Evolutionary conservation across 345 rosid genomes (phyloP).

Genomic region (Lepidium sativum): DNA sequence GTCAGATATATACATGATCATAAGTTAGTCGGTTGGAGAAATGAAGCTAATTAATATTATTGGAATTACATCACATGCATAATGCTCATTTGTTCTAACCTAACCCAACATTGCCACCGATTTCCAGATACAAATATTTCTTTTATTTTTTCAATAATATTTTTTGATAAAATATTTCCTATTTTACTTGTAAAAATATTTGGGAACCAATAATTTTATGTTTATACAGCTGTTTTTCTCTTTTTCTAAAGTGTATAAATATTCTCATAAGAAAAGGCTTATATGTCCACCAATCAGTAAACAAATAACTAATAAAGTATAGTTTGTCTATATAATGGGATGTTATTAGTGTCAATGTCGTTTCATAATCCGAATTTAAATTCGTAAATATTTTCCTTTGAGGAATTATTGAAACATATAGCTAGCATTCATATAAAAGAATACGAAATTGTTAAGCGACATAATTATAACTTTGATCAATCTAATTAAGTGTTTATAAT

Average conservation of each 20-base stretch:
- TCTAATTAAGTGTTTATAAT: background rate
- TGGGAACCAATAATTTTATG: background rate
- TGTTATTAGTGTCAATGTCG: background rate
- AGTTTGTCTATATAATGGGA: background rate
- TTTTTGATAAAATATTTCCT: too few species aligned
- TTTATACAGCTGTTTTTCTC: background rate
- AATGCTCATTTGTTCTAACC: background rate
- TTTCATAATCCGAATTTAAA: too few species aligned
- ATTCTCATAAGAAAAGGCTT: background rate
- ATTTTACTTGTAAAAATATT: background rate
- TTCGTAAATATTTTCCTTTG: too few species aligned
- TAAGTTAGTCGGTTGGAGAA: background rate
- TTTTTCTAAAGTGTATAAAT: background rate
- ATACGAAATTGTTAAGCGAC: too few species aligned
- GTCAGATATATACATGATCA: background rate
- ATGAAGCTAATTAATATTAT: conserved; percentile 1
- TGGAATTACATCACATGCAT: conserved; percentile 14
- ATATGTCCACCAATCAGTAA: background rate
- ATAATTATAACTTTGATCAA: background rate
- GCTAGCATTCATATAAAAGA: too few species aligned
- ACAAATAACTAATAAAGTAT: too few species aligned
- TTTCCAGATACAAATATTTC: background rate
- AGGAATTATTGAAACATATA: too few species aligned
- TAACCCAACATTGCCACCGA: conserved; percentile 12
- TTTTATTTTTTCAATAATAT: background rate